Evolutionary conservation across 768 basidiomycete species (phyloP), one percentile per base, ranked within the genome.

Genomic region (Hortiboletus campestris): DNA sequence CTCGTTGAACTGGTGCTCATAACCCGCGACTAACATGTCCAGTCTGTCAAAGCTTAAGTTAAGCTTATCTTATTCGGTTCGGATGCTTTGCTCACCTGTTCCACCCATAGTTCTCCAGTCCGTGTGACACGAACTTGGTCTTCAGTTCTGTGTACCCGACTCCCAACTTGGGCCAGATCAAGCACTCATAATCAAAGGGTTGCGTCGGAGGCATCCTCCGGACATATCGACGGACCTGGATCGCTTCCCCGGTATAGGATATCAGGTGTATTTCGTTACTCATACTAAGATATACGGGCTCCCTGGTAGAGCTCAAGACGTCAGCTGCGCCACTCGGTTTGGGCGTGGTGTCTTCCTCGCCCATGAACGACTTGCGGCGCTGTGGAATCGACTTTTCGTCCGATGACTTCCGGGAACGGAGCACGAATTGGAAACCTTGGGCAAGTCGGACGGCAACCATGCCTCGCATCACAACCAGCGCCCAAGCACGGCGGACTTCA

Each of bases 261-360:
- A 99, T 86, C 25, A 89, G 80, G 71, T 98, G 96, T 41, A 98
- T 93, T 72, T 96, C 92, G 67, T 98, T 96, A 67, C 88, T 88
- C 84, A 95, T 94, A 62, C 92, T 92, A 51, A 98, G 79, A 74
- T 89, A 98, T 8, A 97, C 86, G 1, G 94, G 87, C 48, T 88
- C 84, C 38, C 71, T 72, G 39, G 85, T 80, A 0, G 80, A 79
- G 46, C 73, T 75, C 62, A 87, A 75, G 48, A 88, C 81, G 43
- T 86, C 84, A 3, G 88, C 82, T 2, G 87, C 84, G 4, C 89
- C 88, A 38, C 68, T 65, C 3, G 85, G 84, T 62, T 80, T 82
- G 2, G 83, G 80, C 4, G 70, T 75, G 40, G 75, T 62, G 19
- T 84, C 74, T 40, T 78, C 85, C 38, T 86, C 85, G 0, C 75